Base-by-base conservation (phyloP, 306 rosid genomes). In the Canavalia gladiata region DNA sequence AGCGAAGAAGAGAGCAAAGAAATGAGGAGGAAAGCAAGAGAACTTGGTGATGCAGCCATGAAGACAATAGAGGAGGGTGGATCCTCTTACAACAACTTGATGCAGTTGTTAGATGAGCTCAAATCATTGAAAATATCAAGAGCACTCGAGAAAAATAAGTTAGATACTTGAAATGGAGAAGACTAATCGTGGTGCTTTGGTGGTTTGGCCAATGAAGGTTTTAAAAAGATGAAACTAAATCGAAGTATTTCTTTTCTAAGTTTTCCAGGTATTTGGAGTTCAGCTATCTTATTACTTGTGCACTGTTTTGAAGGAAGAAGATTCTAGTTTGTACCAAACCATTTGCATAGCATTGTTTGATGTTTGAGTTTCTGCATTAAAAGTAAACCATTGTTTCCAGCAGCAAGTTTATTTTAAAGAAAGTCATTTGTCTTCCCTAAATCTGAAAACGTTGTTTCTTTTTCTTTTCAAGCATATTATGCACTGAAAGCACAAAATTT, bases 11-110 rank as follows among this genome's bases (percentile, higher is more conserved):
- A 47, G 58, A 46, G 59, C 59, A 49, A 0, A 47, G 75, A 70
- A 49, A 70, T 70, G 43, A 70, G 58, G 30, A 70, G 1, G 43
- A 70, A 29, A 55, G 78, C 67, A 73, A 60, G 60, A 33, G 31
- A 37, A 18, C 35, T 60, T 52, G 18, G 77, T 52, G 77, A 72
- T 34, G 51, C 64, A 52, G 31, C 50, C 7, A 72, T 34, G 47
- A 71, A 18, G 46, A 52, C 47, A 6, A 59, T 31, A 43, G 47
- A 45, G 46, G 70, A 43, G 9, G 57, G 46, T 43, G 57, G 79
- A 30, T 5, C 33, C 4, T 75, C 79, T 45, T 75, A 31, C 70
- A 30, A 43, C 33, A 75, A 59, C 70, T 75, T 45, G 70, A 42
- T 58, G 5, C 47, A 43, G 25, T 45, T 75, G 58, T 6, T 59